These are phyloP conservation scores for Cryptococcus hybrid DNA, from an alignment of 1,284 basidiomycete species.

Conservation along the genomic window DNA sequence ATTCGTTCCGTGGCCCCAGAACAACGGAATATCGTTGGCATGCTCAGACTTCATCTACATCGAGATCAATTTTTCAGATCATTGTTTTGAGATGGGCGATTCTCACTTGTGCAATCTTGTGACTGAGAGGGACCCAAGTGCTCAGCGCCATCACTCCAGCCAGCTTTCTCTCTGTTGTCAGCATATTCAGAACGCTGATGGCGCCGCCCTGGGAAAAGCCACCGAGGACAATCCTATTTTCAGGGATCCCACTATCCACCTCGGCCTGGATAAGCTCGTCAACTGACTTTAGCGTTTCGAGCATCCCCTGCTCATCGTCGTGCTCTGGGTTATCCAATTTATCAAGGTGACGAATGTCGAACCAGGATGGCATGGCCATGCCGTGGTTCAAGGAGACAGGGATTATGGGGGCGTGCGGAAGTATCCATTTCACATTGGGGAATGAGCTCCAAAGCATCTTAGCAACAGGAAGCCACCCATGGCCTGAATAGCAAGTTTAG, in stretches of 20 bases:
- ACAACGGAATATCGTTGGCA: constrained; percentile 64
- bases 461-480: constrained; percentile 75
- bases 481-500: constrained; percentile 47
- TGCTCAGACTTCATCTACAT: constrained; percentile 21
- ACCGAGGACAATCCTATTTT: constrained; percentile 60
- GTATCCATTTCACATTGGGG: constrained; percentile 76
- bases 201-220: constrained; percentile 87
- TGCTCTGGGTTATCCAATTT: constrained; percentile 58
- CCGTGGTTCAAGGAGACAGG: constrained; percentile 49
- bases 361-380: constrained; percentile 56
- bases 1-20: constrained; percentile 80
- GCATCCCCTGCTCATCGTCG: constrained; percentile 69
- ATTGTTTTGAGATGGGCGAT: background rate
- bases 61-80: no score
- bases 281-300: constrained; percentile 62
- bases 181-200: constrained; percentile 70
- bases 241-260: constrained; percentile 63
- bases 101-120: constrained; percentile 64
- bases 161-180: constrained; percentile 66
- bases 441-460: constrained; percentile 61
- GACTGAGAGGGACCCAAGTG: constrained; percentile 68
- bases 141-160: constrained; percentile 71
- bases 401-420: constrained; percentile 67
- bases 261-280: constrained; percentile 71
- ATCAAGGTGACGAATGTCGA: constrained; percentile 69